These are phyloP conservation scores for Boletellus ananas DNA, from an alignment of 768 basidiomycete species.

Conservation along the genomic window DNA sequence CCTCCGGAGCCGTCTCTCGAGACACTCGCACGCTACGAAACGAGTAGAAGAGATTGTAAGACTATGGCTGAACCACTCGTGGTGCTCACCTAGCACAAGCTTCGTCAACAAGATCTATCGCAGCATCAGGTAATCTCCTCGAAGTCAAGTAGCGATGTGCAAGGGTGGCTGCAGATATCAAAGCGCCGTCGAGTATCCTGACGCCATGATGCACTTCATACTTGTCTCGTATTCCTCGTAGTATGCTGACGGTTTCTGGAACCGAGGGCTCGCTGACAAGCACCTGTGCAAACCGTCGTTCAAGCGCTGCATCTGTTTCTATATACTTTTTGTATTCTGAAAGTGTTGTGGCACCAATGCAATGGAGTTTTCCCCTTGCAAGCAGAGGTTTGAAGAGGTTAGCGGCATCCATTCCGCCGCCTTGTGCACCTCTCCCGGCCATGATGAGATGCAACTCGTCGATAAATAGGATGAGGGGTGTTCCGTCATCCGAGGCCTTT, in stretches of 20 bases:
- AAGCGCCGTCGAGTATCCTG: constrained; percentile 79
- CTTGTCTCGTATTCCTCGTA: constrained; percentile 91
- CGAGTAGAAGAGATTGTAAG: neutral
- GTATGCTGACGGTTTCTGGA: constrained; percentile 85
- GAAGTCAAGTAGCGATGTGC: constrained; percentile 91
- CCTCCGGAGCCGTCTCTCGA: constrained; percentile 92
- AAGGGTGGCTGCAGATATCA: constrained; percentile 86
- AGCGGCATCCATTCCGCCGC: constrained; percentile 90
- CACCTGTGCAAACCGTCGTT: constrained; percentile 91
- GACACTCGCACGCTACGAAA: constrained; percentile 75
- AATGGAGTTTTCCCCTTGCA: constrained; percentile 73
- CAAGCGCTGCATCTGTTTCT: constrained; percentile 88
- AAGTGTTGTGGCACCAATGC: constrained; percentile 89
- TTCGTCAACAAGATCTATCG: constrained; percentile 91
- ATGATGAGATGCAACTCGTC: constrained; percentile 95
- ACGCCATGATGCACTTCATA: constrained; percentile 94
- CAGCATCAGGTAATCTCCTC: constrained; percentile 75
- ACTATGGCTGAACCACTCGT: neutral
- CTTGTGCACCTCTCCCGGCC: constrained; percentile 78
- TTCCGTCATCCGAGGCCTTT: constrained; percentile 74
- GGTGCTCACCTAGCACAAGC: constrained; percentile 73
- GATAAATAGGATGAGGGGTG: constrained; percentile 87
- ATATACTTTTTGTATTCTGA: constrained; percentile 92
- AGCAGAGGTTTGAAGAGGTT: constrained; percentile 92
- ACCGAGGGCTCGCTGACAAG: constrained; percentile 89